These are phyloP conservation scores for Abrus precatorius DNA, from an alignment of 306 rosid species.

Conservation along the genomic window DNA sequence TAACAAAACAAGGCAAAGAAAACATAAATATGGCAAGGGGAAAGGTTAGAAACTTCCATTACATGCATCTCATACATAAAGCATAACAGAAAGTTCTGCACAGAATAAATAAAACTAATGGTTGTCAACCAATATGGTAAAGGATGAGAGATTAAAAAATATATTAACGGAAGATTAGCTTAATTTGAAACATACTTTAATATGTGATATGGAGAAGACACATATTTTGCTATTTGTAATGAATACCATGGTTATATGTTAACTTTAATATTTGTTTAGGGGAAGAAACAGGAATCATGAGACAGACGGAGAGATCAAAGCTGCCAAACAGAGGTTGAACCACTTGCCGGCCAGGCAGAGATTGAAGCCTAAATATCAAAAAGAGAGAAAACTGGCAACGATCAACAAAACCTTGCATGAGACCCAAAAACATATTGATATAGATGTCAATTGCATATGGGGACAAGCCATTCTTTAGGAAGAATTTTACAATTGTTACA, in stretches of 20 bases:
- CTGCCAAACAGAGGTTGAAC: too few relatives aligned
- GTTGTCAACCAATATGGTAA: neutral
- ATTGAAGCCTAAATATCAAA: too few relatives aligned
- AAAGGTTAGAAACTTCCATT: neutral
- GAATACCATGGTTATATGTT: neutral
- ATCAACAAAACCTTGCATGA: too few relatives aligned
- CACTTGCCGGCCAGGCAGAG: too few relatives aligned
- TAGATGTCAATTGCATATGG: too few relatives aligned
- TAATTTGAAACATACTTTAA: neutral
- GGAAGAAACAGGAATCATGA: neutral
- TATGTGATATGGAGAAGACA: neutral
- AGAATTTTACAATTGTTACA: too few relatives aligned
- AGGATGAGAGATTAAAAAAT: neutral
- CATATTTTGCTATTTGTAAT: neutral
- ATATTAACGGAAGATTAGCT: neutral
- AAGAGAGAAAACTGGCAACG: too few relatives aligned
- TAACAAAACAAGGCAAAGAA: neutral
- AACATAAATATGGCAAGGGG: neutral
- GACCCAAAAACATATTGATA: too few relatives aligned
- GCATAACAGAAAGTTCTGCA: neutral
- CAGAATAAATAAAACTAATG: neutral
- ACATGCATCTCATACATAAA: constrained; percentile 1
- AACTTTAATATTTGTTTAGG: neutral
- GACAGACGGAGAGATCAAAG: neutral
- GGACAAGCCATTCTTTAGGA: too few relatives aligned